These are phyloP conservation scores for Flaveria ramosissima DNA, from an alignment of 129 eudicot species.

Conservation along the genomic window DNA sequence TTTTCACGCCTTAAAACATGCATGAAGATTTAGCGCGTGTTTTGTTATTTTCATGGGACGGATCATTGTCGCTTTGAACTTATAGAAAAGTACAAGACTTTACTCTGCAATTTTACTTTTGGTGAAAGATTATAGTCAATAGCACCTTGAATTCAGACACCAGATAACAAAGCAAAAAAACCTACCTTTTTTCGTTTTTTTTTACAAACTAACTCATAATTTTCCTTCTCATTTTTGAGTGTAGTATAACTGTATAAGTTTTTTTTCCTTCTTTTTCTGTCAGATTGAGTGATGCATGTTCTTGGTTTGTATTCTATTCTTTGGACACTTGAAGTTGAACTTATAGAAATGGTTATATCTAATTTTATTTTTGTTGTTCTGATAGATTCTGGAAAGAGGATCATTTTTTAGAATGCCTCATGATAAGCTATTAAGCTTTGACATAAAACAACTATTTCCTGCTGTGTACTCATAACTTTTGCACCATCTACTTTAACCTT, in stretches of 20 bases:
- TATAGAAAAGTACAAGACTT: slow-evolving; percentile 17
- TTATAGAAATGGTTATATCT: not conserved
- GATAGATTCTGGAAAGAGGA: not conserved
- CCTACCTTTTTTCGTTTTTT: slow-evolving; percentile 23
- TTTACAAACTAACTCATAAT: slow-evolving; percentile 11
- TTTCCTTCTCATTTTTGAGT: slow-evolving; percentile 14
- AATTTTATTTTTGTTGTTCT: not conserved
- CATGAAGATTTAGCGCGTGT: not conserved
- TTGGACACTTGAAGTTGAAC: slow-evolving; percentile 3
- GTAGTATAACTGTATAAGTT: slow-evolving; percentile 7
- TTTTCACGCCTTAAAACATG: slow-evolving; percentile 51
- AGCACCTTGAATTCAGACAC: slow-evolving; percentile 1
- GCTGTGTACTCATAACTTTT: not conserved
- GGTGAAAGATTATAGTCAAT: slow-evolving; percentile 10
- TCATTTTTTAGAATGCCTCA: not conserved
- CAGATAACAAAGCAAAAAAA: slow-evolving; percentile 11
- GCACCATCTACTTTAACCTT: not conserved
- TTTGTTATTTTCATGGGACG: not conserved
- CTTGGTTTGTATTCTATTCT: slow-evolving; percentile 25
- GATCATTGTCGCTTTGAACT: slow-evolving; percentile 11
- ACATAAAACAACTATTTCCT: not conserved
- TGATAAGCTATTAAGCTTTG: not conserved
- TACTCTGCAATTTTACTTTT: not conserved
- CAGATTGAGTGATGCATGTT: slow-evolving; percentile 21
- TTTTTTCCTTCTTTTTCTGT: slow-evolving; percentile 6